A percentile compares a stretch with the other conserved stretches of the same genome.
These are phyloP conservation scores for Trypanosoma lewisi DNA, from an alignment of 208 protist genomes.

Conservation along the genomic window DNA sequence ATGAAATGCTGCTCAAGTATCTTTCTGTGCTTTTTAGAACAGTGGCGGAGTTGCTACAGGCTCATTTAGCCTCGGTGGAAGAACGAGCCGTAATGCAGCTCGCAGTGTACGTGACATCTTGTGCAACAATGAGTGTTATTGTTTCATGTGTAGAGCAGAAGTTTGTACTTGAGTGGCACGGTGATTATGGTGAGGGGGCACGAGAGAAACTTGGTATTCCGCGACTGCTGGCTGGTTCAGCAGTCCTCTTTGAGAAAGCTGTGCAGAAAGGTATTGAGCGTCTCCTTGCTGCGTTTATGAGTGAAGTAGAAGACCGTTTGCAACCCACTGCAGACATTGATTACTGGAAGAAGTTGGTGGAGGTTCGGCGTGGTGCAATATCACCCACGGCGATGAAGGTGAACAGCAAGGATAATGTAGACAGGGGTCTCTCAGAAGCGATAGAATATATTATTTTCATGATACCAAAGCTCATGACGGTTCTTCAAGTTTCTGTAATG, in stretches of 20 bases:
- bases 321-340: slow-evolving; percentile 41
- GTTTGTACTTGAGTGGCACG: slow-evolving; percentile 80
- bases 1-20: slow-evolving; percentile 91
- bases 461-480: slow-evolving; percentile 56
- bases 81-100: slow-evolving; percentile 56
- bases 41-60: slow-evolving; percentile 65
- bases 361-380: slow-evolving; percentile 29
- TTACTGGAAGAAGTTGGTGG: slow-evolving; percentile 70
- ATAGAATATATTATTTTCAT: slow-evolving; percentile 70
- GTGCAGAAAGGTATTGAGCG: slow-evolving; percentile 77
- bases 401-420: not conserved
- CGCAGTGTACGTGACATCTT: slow-evolving; percentile 76
- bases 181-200: slow-evolving; percentile 47
- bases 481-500: slow-evolving; percentile 70
- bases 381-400: not conserved
- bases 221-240: slow-evolving; percentile 59
- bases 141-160: slow-evolving; percentile 87
- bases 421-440: slow-evolving; percentile 47
- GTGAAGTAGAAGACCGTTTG: slow-evolving; percentile 59
- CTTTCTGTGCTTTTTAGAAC: slow-evolving; percentile 85
- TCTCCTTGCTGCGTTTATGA: slow-evolving; percentile 59
- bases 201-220: slow-evolving; percentile 66
- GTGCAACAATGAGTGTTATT: slow-evolving; percentile 72
- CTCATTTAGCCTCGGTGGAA: slow-evolving; percentile 37
- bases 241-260: slow-evolving; percentile 64